Conservation (phyloP, 345 rosid genomes). For the Lumnitzera littorea region DNA sequence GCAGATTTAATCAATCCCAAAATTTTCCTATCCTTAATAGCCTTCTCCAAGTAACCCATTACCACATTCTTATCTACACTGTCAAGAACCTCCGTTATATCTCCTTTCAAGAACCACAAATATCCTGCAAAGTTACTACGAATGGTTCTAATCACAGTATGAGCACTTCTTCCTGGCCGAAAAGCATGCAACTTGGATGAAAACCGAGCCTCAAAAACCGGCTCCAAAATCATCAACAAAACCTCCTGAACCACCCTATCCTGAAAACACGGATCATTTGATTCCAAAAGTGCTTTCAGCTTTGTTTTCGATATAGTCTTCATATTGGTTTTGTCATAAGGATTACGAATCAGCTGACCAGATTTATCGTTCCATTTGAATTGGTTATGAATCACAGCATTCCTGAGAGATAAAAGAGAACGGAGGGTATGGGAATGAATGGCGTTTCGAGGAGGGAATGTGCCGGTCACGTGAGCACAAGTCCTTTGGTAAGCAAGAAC, state of each 20-base stretch:
- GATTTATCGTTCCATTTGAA: conserved; percentile 78
- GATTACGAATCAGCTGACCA: conserved; percentile 57
- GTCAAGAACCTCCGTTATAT: conserved; percentile 53
- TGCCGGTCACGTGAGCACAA: conserved; percentile 66
- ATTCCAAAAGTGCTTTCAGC: conserved; percentile 36
- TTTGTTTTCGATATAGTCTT: conserved; percentile 50
- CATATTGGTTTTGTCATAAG: conserved; percentile 38
- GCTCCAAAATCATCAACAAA: conserved; percentile 74
- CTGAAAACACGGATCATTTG: conserved; percentile 66
- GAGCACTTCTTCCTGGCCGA: conserved; percentile 89
- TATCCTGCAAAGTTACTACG: conserved; percentile 90
- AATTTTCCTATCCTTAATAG: conserved; percentile 65
- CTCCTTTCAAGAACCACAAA: conserved; percentile 85
- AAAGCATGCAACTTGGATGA: conserved; percentile 67
- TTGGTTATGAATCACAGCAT: conserved; percentile 40
- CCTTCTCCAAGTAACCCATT: conserved; percentile 48
- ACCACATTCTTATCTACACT: conserved; percentile 41
- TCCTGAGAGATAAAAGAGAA: conserved; percentile 68
- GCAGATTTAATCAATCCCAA: conserved; percentile 53
- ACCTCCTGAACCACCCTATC: conserved; percentile 91
- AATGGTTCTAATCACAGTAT: conserved; percentile 79
- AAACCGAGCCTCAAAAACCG: conserved; percentile 73
- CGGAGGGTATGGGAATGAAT: conserved; percentile 53
- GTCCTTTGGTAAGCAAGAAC: conserved; percentile 87
- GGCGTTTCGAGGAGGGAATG: conserved; percentile 88